Evolutionary conservation across 257 asterid genomes (phyloP).

Genomic region (Pogostemon cablin): DNA sequence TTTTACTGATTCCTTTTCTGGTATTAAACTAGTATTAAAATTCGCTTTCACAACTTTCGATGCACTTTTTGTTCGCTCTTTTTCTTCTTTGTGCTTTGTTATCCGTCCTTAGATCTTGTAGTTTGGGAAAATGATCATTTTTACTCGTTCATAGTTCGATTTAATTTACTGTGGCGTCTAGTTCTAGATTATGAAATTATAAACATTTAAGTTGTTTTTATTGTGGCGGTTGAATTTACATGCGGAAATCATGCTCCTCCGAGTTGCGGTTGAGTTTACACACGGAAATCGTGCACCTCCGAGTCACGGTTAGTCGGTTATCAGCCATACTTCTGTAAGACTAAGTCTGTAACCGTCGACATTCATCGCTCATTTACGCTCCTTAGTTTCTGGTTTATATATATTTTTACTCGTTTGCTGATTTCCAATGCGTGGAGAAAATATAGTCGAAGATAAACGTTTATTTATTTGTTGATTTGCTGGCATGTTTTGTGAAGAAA

Average conservation of each 20-base stretch:
- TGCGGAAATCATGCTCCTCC: neutral
- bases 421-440: slow-evolving; percentile 17
- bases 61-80: slow-evolving; percentile 32
- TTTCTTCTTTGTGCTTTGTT: slow-evolving; percentile 18
- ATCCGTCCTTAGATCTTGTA: slow-evolving; percentile 42
- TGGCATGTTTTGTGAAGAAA: slow-evolving; percentile 7
- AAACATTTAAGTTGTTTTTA: neutral
- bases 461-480: neutral
- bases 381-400: slow-evolving; percentile 23
- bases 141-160: neutral
- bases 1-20: slow-evolving; percentile 31
- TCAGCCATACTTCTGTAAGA: slow-evolving; percentile 1
- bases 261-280: slow-evolving; percentile 33
- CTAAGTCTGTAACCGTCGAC: slow-evolving; percentile 36
- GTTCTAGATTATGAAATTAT: slow-evolving; percentile 15
- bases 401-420: neutral
- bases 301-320: slow-evolving; percentile 34
- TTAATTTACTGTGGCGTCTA: slow-evolving; percentile 2
- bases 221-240: neutral
- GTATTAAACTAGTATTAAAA: neutral
- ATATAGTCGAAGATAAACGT: slow-evolving; percentile 16
- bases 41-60: slow-evolving; percentile 37
- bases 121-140: slow-evolving; percentile 35
- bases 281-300: slow-evolving; percentile 37
- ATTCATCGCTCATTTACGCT: slow-evolving; percentile 32